phyloP scores from a whole-genome alignment of 108 stramenopile genomes.

The Skeletonema potamos region DNA sequence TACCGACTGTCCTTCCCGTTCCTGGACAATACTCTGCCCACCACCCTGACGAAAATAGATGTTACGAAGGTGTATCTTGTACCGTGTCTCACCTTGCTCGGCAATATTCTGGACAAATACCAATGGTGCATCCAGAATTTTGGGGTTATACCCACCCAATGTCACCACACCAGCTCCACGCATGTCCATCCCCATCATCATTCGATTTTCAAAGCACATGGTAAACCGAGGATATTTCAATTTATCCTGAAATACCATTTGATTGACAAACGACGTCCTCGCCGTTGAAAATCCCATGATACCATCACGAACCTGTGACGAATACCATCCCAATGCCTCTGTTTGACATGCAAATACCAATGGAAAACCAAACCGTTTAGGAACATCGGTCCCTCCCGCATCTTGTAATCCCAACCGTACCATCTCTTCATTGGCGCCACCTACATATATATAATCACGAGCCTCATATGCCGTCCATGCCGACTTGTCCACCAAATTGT shows the following conservation, averaged over 20 bases:
- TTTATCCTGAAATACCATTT: slow-evolving; percentile 49
- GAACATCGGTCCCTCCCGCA: slow-evolving; percentile 13
- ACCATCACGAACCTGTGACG: slow-evolving; percentile 51
- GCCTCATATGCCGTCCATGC: slow-evolving; percentile 52
- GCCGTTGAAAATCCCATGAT: slow-evolving; percentile 43
- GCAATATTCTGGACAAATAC: slow-evolving; percentile 49
- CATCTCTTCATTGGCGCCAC: slow-evolving; percentile 30
- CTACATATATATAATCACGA: slow-evolving; percentile 42
- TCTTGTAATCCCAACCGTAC: slow-evolving; percentile 4
- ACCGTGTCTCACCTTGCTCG: slow-evolving; percentile 16
- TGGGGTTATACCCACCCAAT: slow-evolving; percentile 50
- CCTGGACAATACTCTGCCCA: slow-evolving; percentile 32
- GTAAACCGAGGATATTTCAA: slow-evolving; percentile 43
- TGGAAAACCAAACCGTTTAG: slow-evolving; percentile 40
- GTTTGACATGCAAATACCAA: slow-evolving; percentile 58
- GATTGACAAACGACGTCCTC: slow-evolving; percentile 47
- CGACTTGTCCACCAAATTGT: slow-evolving; percentile 31
- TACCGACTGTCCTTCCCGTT: slow-evolving; percentile 8
- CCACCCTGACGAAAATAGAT: slow-evolving; percentile 47
- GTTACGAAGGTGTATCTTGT: slow-evolving; percentile 44
- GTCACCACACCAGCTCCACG: slow-evolving; percentile 29
- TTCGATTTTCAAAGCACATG: slow-evolving; percentile 42
- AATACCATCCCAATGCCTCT: slow-evolving; percentile 43
- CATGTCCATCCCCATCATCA: slow-evolving; percentile 10
- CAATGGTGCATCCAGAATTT: slow-evolving; percentile 35